Evolutionary conservation across 306 rosid species (phyloP).

Genomic region (Quercus robur): DNA sequence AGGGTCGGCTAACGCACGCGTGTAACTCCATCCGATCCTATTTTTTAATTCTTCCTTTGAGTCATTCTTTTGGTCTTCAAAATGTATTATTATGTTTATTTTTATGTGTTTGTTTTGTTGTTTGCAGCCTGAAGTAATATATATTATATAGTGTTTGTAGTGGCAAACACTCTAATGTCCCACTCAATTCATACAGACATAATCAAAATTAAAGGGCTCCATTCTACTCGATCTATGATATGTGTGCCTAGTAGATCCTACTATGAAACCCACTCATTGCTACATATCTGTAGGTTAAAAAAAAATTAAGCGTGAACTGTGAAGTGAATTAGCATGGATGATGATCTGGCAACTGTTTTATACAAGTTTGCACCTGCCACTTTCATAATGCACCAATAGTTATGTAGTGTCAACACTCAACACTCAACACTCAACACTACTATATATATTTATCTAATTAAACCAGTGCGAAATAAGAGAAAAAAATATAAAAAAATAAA

Average conservation of each 20-base stretch:
- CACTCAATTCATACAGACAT: neutral
- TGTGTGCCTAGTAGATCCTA: neutral
- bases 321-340: too few relatives aligned
- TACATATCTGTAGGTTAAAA: neutral
- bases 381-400: neutral
- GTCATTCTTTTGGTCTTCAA: neutral
- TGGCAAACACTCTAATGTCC: neutral
- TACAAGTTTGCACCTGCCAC: neutral
- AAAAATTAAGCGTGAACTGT: too few relatives aligned
- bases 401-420: neutral
- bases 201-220: too few relatives aligned
- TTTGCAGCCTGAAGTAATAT: too few relatives aligned
- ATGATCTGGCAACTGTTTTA: too few relatives aligned
- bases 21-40: conserved; percentile 29
- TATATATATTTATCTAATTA: too few relatives aligned
- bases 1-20: conserved; percentile 52
- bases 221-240: neutral
- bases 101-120: neutral
- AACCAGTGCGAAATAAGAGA: too few relatives aligned
- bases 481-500: too few relatives aligned
- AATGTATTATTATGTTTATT: neutral
- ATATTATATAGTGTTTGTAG: neutral
- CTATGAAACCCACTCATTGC: neutral
- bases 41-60: conserved; percentile 6
- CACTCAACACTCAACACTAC: too few relatives aligned